phyloP scores from a whole-genome alignment of 1,139 yeast species.

The Saccharomyces hybrid region DNA sequence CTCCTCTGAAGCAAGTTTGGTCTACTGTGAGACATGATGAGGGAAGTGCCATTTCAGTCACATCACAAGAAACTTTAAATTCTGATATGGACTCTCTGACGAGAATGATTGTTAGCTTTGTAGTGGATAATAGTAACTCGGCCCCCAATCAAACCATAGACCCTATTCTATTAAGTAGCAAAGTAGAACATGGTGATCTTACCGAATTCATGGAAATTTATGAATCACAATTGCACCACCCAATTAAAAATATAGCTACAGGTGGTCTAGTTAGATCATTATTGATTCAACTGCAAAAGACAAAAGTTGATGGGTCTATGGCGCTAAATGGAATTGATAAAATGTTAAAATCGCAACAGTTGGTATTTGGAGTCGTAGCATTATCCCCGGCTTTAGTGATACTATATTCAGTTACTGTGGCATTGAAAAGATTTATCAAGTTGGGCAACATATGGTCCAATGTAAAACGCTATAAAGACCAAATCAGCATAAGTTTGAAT shows the following conservation, averaged over 20 bases:
- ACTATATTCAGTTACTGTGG: constrained; percentile 16
- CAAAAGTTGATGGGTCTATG: constrained; percentile 88
- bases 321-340: constrained; percentile 89
- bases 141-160: constrained; percentile 10
- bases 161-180: constrained; percentile 29
- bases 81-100: constrained; percentile 77
- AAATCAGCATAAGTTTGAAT: constrained; percentile 48
- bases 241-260: constrained; percentile 51
- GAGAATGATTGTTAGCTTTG: constrained; percentile 78
- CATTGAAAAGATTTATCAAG: constrained; percentile 15
- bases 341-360: constrained; percentile 79
- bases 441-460: constrained; percentile 26
- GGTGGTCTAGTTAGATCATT: constrained; percentile 74
- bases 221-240: constrained; percentile 66
- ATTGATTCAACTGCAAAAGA: constrained; percentile 83
- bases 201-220: constrained; percentile 73
- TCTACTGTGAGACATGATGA: constrained; percentile 74
- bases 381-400: constrained; percentile 71
- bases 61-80: constrained; percentile 68
- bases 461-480: constrained; percentile 12
- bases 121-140: constrained; percentile 36
- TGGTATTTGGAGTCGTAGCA: constrained; percentile 85
- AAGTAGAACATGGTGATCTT: constrained; percentile 62
- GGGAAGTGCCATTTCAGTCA: constrained; percentile 62
- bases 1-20: constrained; percentile 68